Base-by-base conservation (phyloP, 2,329 filamentous ascomycete genomes). In the Pyrenophora seminiperda region DNA sequence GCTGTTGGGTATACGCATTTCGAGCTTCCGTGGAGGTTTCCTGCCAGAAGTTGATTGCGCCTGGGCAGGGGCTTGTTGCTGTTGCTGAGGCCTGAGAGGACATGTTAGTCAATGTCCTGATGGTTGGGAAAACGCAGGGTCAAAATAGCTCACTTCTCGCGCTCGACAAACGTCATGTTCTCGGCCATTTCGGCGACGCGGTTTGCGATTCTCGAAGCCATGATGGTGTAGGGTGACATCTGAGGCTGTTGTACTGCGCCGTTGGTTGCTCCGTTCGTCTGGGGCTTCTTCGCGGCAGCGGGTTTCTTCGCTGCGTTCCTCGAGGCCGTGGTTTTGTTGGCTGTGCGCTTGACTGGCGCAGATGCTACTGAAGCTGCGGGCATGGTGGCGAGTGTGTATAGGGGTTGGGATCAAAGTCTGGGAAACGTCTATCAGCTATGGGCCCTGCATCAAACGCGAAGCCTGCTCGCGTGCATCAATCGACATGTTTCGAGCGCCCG, bases 181-280 rank as follows among this genome's bases (percentile, higher is more conserved):
- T 80, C 78, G 6, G 78, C 78, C 76, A 80, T 79, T 59, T 80
- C 78, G 5, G 76, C 78, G 10, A 80, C 77, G 37, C 78, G 71
- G 63, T 80, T 80, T 34, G 77, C 76, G 53, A 80, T 79, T 33
- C 78, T 61, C 36, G 71, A 74, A 7, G 76, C 77, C 77, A 80
- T 80, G 65, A 80, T 79, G 37, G 75, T 75, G 66, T 79, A 80
- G 29, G 78, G 75, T 27, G 76, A 79, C 31, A 73, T 62, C 43
- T 66, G 63, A 3, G 62, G 50, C 27, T 60, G 49, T 11, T 60
- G 49, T 11, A 47, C 47, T 7, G 58, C 53, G 33, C 66, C 69
- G 47, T 72, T 73, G 13, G 49, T 52, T 3, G 61, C 57, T 43
- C 66, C 63, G 40, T 67, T 66, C 14, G 57, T 52, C 7, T 65